Percentiles rank a stretch among this genome's conserved stretches.
These are phyloP conservation scores for Mentha longifolia DNA, from an alignment of 257 asterid genomes.

Conservation along the genomic window DNA sequence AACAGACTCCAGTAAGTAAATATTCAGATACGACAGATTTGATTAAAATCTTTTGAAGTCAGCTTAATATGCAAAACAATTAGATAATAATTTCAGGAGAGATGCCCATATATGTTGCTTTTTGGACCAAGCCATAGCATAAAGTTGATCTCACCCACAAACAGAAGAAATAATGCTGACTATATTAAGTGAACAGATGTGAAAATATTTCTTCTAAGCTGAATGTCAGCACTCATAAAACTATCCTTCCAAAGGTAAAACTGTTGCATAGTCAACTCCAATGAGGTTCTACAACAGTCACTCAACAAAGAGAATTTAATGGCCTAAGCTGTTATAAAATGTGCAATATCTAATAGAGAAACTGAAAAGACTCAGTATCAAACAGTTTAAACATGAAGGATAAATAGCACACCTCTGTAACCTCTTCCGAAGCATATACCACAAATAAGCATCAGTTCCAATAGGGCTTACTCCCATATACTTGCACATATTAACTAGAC, in stretches of 20 bases:
- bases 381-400: slow-evolving; percentile 21
- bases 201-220: neutral
- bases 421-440: slow-evolving; percentile 82
- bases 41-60: neutral
- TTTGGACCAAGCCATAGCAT: neutral
- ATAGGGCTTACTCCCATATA: slow-evolving; percentile 86
- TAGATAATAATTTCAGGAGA: neutral
- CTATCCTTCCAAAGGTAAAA: slow-evolving; percentile 22
- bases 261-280: slow-evolving; percentile 6
- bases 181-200: too few species aligned
- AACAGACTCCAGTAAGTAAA: slow-evolving; percentile 23
- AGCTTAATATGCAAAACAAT: neutral
- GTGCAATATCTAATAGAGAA: slow-evolving; percentile 18
- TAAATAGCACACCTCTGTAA: slow-evolving; percentile 62
- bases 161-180: slow-evolving; percentile 10
- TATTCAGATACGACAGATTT: neutral
- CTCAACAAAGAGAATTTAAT: slow-evolving; percentile 11
- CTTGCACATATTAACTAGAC: slow-evolving; percentile 93
- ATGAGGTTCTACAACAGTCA: slow-evolving; percentile 1
- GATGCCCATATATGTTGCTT: slow-evolving; percentile 1
- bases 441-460: slow-evolving; percentile 89
- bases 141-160: neutral
- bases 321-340: slow-evolving; percentile 10
- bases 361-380: slow-evolving; percentile 12
- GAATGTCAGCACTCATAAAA: slow-evolving; percentile 12